Percentiles rank a stretch among this genome's conserved stretches.
These are phyloP conservation scores for sweet orange (Citrus sinensis) DNA, from an alignment of 345 rosid genomes.

Conservation along the genomic window DNA sequence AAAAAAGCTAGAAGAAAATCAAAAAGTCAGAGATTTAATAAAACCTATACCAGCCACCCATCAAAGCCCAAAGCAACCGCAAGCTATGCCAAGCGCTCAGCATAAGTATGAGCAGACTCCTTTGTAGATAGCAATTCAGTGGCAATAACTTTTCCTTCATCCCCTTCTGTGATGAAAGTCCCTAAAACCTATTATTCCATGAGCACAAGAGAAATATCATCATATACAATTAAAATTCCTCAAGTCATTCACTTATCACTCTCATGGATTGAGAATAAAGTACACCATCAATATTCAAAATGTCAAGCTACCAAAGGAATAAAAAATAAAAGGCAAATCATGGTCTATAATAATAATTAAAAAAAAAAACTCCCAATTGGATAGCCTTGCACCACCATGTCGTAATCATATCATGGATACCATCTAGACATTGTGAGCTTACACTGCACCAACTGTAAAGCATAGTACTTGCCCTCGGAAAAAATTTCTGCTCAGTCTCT, in stretches of 20 bases:
- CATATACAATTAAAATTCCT: background rate
- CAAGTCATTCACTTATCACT: background rate
- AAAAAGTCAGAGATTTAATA: background rate
- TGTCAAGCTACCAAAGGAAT: background rate
- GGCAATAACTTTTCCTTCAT: slow-evolving; percentile 59
- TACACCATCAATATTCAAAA: background rate
- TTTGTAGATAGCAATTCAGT: slow-evolving; percentile 55
- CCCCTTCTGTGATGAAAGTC: slow-evolving; percentile 86
- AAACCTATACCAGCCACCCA: slow-evolving; percentile 78
- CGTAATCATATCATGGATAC: background rate
- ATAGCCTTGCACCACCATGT: background rate
- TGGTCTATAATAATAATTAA: background rate
- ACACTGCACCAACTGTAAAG: background rate
- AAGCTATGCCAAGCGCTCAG: slow-evolving; percentile 70
- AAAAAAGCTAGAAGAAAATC: background rate
- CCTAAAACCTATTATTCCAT: slow-evolving; percentile 62
- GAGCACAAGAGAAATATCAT: slow-evolving; percentile 11
- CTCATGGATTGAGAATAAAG: background rate
- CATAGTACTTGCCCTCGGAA: background rate
- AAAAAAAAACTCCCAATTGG: background rate
- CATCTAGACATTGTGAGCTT: background rate
- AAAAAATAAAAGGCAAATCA: background rate
- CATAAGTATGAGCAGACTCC: slow-evolving; percentile 69
- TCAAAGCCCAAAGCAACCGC: slow-evolving; percentile 68
- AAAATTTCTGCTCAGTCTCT: background rate